Evolutionary conservation across 2,329 filamentous ascomycete genomes (phyloP), one percentile per base, ranked within the genome.

Genomic region (Claviceps africana): DNA sequence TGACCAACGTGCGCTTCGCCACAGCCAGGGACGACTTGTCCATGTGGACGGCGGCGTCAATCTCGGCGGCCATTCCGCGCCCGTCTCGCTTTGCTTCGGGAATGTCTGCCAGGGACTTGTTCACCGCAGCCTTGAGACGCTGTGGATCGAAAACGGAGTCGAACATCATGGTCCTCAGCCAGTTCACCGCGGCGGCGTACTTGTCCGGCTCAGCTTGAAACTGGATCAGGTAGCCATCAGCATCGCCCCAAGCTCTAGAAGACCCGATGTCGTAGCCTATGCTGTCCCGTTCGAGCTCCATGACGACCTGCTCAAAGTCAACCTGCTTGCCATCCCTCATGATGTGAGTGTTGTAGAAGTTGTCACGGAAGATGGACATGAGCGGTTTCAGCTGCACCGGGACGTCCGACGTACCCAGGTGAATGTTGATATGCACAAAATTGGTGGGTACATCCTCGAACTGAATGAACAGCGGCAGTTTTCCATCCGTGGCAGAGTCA

Each of bases 271-370:
- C 74, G 66, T 95, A 97, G 58, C 82, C 83, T 53, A 97, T 83
- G 0, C 93, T 97, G 60, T 97, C 90, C 62, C 85, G 81, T 67
- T 98, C 93, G 4, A 98, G 76, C 63, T 90, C 83, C 63, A 88
- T 87, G 45, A 97, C 89, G 3, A 97, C 87, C 56, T 95, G 81
- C 65, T 97, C 93, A 60, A 97, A 98, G 47, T 85, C 82, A 31
- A 98, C 72, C 25, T 78, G 79, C 63, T 88, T 76, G 44, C 87
- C 89, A 60, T 89, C 77, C 31, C 83, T 82, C 60, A 77, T 75
- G 54, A 98, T 83, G 2, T 91, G 93, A 0, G 89, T 88, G 63
- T 88, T 91, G 75, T 97, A 98, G 72, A 97, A 95, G 62, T 91
- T 93, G 63, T 90, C 87, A 31, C 82, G 83, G 62, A 95, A 97